Evolutionary conservation across 768 basidiomycete species (phyloP).

Genomic region (Phlebiopsis flavidoalba): DNA sequence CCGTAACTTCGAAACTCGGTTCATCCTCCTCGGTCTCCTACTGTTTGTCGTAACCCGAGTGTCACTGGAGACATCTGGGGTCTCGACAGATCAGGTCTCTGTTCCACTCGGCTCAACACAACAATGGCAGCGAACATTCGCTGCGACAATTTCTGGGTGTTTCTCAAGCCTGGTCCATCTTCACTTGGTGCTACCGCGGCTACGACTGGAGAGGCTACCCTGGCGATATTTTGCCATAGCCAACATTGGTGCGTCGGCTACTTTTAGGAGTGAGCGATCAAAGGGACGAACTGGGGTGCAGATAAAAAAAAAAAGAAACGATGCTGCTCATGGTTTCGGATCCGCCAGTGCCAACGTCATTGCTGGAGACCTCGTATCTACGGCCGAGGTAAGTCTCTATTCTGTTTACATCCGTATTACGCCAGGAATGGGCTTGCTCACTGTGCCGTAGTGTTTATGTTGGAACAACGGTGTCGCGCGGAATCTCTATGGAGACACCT

Average conservation of each 20-base stretch:
- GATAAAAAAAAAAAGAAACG: too few relatives aligned
- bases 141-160: conserved; percentile 42
- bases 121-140: conserved; percentile 47
- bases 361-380: conserved; percentile 49
- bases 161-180: conserved; percentile 48
- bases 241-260: conserved; percentile 44
- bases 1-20: conserved; percentile 36
- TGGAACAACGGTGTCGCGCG: conserved; percentile 57
- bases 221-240: conserved; percentile 52
- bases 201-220: conserved; percentile 44
- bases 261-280: conserved; percentile 53
- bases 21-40: conserved; percentile 42
- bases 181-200: conserved; percentile 53
- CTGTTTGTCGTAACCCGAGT: conserved; percentile 49
- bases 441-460: conserved; percentile 44
- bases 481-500: conserved; percentile 13
- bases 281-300: conserved; percentile 53
- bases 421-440: neutral
- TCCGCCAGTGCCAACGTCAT: conserved; percentile 42
- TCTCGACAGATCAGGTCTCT: conserved; percentile 53
- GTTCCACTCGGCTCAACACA: conserved; percentile 55
- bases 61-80: conserved; percentile 59
- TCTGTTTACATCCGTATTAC: neutral
- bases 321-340: conserved; percentile 53
- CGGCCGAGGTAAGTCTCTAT: conserved; percentile 39